Base-by-base conservation (phyloP, 768 basidiomycete genomes). In the Pulveroboletus sp. region DNA sequence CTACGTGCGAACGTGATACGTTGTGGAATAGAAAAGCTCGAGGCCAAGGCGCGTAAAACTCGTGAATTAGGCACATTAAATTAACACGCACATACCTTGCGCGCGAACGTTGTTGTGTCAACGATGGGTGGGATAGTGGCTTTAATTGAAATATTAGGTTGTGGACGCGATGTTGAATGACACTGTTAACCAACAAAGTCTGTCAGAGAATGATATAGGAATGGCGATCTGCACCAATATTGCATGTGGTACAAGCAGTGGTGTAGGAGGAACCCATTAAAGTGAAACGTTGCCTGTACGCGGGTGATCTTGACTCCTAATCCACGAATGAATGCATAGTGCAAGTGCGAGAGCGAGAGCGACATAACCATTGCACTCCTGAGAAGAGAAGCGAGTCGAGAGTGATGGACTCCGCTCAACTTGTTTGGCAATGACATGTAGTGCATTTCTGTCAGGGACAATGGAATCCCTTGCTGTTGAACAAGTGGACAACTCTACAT, bases 271-370 rank as follows among this genome's bases (percentile, higher is more conserved):
- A n/a, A 15, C 27, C 15, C 9, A 32, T 45, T 0, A 7, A 43
- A 30, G 17, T 11, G 9, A 18, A 17, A 43, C 2, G 33, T 13
- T 39, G 40, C 36, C 33, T 39, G n/a, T 42, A 51, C 39, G 59
- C 18, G 15, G 7, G 18, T 42, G 24, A 39, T 48, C 27, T 43
- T 33, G 26, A 30, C 30, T 37, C 31, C 42, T 35, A 9, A 21
- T 26, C 8, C 46, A 21, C 21, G 21, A 40, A 24, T 53, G 39
- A 41, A 13, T 26, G 33, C 38, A 28, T 30, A 33, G 36, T 26
- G 28, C 36, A 39, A 49, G 39, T 50, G 43, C 43, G 21, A 61
- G 39, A 27, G 43, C 43, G 21, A 61, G 39, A 27, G n/a, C 8
- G 4, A 21, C 21, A 21, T 21, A 21, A 39, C 8, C 5, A 26